Evolutionary conservation across 2,329 filamentous ascomycete species (phyloP).

Genomic region (Atkinsonella texensis): DNA sequence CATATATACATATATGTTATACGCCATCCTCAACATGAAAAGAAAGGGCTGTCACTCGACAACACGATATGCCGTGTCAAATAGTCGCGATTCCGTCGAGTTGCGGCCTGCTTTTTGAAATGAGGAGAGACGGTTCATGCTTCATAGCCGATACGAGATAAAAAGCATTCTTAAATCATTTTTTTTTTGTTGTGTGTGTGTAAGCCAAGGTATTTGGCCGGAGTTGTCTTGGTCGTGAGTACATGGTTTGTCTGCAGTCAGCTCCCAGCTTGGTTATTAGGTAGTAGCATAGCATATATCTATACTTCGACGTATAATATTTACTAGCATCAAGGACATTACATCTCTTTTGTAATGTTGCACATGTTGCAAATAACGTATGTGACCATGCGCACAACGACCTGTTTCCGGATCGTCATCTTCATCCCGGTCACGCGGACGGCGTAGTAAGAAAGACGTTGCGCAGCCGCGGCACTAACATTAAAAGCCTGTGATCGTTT

Average conservation of each 20-base stretch:
- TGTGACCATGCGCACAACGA: neutral
- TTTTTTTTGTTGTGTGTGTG: neutral
- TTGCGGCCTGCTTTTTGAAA: neutral
- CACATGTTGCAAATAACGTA: neutral
- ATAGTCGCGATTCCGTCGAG: neutral
- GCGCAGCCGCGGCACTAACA: too few relatives aligned
- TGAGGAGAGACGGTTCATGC: neutral
- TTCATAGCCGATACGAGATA: neutral
- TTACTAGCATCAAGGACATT: neutral
- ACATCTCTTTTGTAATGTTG: neutral
- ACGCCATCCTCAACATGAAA: neutral
- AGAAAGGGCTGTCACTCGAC: neutral
- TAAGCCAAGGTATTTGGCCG: neutral
- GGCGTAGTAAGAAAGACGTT: too few relatives aligned
- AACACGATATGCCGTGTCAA: neutral
- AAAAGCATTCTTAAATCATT: neutral
- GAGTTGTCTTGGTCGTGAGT: neutral
- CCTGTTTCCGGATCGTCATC: too few relatives aligned
- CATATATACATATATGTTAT: neutral
- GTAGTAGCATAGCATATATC: conserved; percentile 1
- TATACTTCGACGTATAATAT: neutral
- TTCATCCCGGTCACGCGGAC: too few relatives aligned
- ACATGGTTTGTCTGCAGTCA: neutral
- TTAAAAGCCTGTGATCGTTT: too few relatives aligned
- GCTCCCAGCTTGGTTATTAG: neutral